These are phyloP conservation scores for Leishmania aethiopica DNA, from an alignment of 208 protist species.

Conservation along the genomic window DNA sequence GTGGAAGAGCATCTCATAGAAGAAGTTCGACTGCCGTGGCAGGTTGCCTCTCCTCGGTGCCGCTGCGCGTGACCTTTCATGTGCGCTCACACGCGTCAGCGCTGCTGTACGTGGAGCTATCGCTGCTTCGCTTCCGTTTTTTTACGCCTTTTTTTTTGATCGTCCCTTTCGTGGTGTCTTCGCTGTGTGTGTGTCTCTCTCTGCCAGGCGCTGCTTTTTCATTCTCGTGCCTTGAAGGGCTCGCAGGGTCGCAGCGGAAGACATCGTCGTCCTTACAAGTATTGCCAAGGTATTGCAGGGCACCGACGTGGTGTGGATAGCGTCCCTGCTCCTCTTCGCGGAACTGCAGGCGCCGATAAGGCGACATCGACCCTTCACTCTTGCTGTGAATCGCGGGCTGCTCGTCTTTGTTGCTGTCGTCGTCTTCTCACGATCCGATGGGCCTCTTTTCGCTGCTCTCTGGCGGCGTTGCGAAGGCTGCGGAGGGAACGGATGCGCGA, in stretches of 20 bases:
- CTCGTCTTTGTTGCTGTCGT: neutral
- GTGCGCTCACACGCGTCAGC: neutral
- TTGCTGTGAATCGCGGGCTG: neutral
- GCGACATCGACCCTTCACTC: too few relatives aligned
- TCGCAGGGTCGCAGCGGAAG: neutral
- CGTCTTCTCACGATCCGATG: neutral
- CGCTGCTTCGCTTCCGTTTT: neutral
- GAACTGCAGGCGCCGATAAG: too few relatives aligned
- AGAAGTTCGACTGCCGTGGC: neutral
- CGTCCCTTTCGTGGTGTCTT: too few relatives aligned
- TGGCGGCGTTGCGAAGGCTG: neutral
- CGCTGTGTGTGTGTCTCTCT: neutral
- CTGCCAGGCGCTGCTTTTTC: neutral
- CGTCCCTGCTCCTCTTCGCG: too few relatives aligned
- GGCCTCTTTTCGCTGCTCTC: slow-evolving; percentile 4
- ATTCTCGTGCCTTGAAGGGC: neutral
- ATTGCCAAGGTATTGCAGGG: too few relatives aligned
- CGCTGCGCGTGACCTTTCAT: neutral
- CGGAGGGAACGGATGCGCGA: neutral
- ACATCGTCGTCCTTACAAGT: too few relatives aligned
- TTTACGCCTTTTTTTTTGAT: neutral
- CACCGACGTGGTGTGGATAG: too few relatives aligned
- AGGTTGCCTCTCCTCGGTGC: neutral
- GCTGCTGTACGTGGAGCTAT: too few relatives aligned
- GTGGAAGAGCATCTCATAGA: neutral